Conservation (phyloP, 1,139 yeast species). For the Sugiyamaella japonica region DNA sequence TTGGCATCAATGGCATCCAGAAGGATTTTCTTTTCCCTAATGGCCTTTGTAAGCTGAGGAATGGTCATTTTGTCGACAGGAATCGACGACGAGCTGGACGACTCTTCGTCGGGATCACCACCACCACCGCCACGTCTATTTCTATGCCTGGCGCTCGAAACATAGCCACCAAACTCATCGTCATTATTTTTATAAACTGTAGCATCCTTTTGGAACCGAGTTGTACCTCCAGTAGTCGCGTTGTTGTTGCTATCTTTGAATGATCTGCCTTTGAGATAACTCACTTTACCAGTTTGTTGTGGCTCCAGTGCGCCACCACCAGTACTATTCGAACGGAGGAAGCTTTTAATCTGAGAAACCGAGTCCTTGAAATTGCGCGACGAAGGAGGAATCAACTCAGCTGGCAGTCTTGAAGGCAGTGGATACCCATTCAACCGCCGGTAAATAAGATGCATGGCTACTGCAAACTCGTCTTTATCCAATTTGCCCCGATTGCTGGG, state of each 20-base stretch:
- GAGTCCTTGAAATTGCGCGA: conserved; percentile 54
- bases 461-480: conserved; percentile 81
- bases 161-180: conserved; percentile 64
- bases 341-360: conserved; percentile 53
- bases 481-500: conserved; percentile 84
- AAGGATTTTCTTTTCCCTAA: conserved; percentile 68
- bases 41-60: conserved; percentile 58
- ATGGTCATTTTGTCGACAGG: conserved; percentile 30
- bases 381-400: conserved; percentile 79
- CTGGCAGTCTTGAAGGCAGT: conserved; percentile 62
- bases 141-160: conserved; percentile 66
- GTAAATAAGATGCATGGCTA: conserved; percentile 92
- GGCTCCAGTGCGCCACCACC: conserved; percentile 23
- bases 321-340: conserved; percentile 35
- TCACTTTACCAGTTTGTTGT: conserved; percentile 28
- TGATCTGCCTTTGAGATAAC: conserved; percentile 34
- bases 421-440: conserved; percentile 74
- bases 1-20: conserved; percentile 71
- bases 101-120: conserved; percentile 3
- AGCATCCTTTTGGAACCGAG: conserved; percentile 48
- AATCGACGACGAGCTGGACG: conserved; percentile 5
- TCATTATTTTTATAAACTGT: conserved; percentile 63
- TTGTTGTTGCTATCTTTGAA: conserved; percentile 29
- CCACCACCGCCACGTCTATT: conserved; percentile 15
- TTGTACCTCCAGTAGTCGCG: conserved; percentile 38